Conservation (phyloP, 2,329 filamentous ascomycete species). For the Mycocentrospora acerina region DNA sequence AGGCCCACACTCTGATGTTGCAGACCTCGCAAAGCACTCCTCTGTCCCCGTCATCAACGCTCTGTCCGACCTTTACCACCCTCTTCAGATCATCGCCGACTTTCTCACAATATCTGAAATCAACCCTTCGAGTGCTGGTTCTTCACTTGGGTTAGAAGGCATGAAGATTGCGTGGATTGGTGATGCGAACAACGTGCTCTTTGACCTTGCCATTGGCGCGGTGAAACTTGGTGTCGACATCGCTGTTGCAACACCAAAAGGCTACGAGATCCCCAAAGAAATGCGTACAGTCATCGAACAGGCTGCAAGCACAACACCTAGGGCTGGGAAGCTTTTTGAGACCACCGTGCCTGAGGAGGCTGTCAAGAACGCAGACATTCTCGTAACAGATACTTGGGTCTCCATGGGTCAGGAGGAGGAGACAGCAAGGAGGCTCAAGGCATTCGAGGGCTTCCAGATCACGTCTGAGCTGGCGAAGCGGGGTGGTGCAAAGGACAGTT, state of each 20-base stretch:
- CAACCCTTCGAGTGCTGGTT: constrained; percentile 56
- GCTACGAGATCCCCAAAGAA: constrained; percentile 74
- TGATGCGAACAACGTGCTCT: constrained; percentile 96
- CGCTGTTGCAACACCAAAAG: constrained; percentile 80
- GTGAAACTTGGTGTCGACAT: constrained; percentile 86
- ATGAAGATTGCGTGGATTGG: constrained; percentile 95
- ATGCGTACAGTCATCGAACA: constrained; percentile 74
- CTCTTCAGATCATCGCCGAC: constrained; percentile 91
- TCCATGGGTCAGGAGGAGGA: constrained; percentile 98
- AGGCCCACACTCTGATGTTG: constrained; percentile 54
- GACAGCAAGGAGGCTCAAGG: constrained; percentile 71
- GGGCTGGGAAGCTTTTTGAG: constrained; percentile 68
- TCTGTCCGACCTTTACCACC: constrained; percentile 88
- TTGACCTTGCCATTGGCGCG: constrained; percentile 85
- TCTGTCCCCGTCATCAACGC: constrained; percentile 55
- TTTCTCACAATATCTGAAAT: constrained; percentile 86
- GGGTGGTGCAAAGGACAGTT: constrained; percentile 82
- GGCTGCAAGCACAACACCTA: constrained; percentile 58
- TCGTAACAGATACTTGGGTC: constrained; percentile 97
- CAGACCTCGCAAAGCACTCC: constrained; percentile 50
- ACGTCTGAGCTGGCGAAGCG: constrained; percentile 80
- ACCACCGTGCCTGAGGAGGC: constrained; percentile 81
- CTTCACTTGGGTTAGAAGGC: constrained; percentile 70
- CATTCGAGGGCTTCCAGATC: constrained; percentile 89
- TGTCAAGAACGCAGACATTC: constrained; percentile 79